phyloP scores from a whole-genome alignment of 2,329 filamentous ascomycete genomes.

The Penicillium sp. region DNA sequence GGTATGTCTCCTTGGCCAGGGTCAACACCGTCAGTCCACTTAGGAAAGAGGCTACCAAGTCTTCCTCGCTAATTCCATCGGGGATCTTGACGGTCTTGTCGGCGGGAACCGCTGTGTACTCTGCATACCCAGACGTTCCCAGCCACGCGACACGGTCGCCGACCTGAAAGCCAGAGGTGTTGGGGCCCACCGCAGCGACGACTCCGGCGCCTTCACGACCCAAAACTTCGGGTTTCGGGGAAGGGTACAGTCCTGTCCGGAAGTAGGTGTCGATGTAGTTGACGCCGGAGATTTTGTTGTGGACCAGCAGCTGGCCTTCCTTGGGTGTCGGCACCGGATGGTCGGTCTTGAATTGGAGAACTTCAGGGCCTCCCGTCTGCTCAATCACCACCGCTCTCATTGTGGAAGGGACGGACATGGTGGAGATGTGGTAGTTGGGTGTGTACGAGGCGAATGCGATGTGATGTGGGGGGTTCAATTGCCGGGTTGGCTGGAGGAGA shows the following conservation, averaged over 20 bases:
- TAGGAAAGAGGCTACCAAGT: slow-evolving; percentile 64
- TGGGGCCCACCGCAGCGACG: slow-evolving; percentile 55
- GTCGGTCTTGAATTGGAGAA: slow-evolving; percentile 64
- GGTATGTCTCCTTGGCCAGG: slow-evolving; percentile 65
- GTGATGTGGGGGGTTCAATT: too few relatives aligned
- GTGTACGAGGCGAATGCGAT: slow-evolving; percentile 1
- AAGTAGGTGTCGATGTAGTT: slow-evolving; percentile 94
- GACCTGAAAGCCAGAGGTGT: slow-evolving; percentile 51
- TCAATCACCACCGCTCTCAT: slow-evolving; percentile 71
- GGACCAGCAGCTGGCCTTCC: slow-evolving; percentile 70
- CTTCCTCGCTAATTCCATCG: slow-evolving; percentile 52
- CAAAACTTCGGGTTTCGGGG: slow-evolving; percentile 65
- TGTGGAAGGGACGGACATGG: slow-evolving; percentile 51
- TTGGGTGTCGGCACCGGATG: slow-evolving; percentile 62
- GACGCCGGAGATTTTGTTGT: slow-evolving; percentile 72
- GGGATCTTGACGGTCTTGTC: slow-evolving; percentile 58
- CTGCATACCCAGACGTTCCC: slow-evolving; percentile 50
- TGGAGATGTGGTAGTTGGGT: slow-evolving; percentile 28
- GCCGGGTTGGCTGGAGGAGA: too few relatives aligned
- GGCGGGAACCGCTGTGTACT: slow-evolving; percentile 53
- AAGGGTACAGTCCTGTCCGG: slow-evolving; percentile 74
- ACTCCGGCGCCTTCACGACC: slow-evolving; percentile 74
- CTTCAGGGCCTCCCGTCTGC: slow-evolving; percentile 65
- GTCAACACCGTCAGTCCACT: slow-evolving; percentile 81
- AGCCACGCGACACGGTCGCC: slow-evolving; percentile 71